These are phyloP conservation scores for Fusarium pseudonygamai DNA, from an alignment of 2,329 filamentous ascomycete genomes.

Conservation along the genomic window DNA sequence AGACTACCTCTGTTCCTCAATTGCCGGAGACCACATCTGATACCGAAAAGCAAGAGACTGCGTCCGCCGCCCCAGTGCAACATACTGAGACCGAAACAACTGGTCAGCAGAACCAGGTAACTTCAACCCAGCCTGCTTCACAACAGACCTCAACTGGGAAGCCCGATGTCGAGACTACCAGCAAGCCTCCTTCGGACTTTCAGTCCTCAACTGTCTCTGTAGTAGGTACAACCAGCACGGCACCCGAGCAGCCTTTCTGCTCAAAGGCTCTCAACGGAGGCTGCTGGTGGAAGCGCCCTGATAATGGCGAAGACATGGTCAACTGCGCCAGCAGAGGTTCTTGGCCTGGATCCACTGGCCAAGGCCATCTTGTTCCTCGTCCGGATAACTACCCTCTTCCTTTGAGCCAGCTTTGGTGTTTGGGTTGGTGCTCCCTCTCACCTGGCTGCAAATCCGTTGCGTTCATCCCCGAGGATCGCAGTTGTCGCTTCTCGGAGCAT, in stretches of 20 bases:
- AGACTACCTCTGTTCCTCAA: no score
- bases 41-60: no score
- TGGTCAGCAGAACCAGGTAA: not conserved
- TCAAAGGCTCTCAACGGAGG: constrained; percentile 8
- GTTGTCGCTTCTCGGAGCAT: constrained; percentile 1
- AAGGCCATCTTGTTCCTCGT: not conserved
- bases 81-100: not conserved
- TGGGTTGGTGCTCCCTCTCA: constrained; percentile 3
- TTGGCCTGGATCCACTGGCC: not conserved
- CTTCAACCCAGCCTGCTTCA: not conserved
- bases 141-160: not conserved
- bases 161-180: not conserved
- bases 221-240: not conserved
- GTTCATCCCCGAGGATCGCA: not conserved
- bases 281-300: constrained; percentile 9
- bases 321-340: not conserved
- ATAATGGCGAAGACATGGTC: not conserved
- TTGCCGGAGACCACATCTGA: no score
- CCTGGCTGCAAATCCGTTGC: not conserved
- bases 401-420: constrained; percentile 4
- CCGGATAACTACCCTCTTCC: not conserved
- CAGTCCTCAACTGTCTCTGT: not conserved
- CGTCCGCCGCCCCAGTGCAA: not conserved
- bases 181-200: not conserved
- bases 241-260: not conserved